Conservation (phyloP, 108 stramenopile species). For the Fistulifera pelliculosa region DNA sequence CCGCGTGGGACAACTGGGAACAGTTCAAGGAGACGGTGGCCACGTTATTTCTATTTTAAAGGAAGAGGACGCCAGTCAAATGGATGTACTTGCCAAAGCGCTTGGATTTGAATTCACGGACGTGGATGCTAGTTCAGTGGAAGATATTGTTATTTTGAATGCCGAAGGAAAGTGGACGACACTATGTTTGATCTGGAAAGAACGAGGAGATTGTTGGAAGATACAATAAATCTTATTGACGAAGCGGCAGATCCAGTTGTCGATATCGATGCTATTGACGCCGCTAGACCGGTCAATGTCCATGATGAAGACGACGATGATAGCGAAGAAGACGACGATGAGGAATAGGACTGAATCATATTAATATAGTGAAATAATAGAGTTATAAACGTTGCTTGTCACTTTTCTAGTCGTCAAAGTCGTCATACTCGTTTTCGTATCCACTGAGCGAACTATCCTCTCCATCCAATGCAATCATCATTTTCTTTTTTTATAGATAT, state of each 20-base stretch:
- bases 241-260: constrained; percentile 20
- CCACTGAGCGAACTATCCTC: not conserved
- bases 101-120: constrained; percentile 68
- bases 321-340: constrained; percentile 17
- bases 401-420: no score
- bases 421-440: not conserved
- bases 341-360: constrained; percentile 15
- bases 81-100: constrained; percentile 50
- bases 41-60: constrained; percentile 62
- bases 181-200: constrained; percentile 41
- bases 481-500: constrained; percentile 51
- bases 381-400: no score
- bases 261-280: constrained; percentile 12
- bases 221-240: constrained; percentile 43
- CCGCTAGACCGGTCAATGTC: constrained; percentile 1
- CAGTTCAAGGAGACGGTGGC: constrained; percentile 51
- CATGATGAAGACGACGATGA: constrained; percentile 12
- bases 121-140: constrained; percentile 21
- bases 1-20: constrained; percentile 75
- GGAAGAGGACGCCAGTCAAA: constrained; percentile 48
- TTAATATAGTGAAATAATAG: not conserved
- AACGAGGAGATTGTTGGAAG: constrained; percentile 63
- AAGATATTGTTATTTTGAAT: constrained; percentile 9
- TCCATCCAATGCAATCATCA: not conserved
- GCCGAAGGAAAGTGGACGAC: constrained; percentile 14